Conservation (phyloP, 305 asterid genomes). For the Petunia hybrid region DNA sequence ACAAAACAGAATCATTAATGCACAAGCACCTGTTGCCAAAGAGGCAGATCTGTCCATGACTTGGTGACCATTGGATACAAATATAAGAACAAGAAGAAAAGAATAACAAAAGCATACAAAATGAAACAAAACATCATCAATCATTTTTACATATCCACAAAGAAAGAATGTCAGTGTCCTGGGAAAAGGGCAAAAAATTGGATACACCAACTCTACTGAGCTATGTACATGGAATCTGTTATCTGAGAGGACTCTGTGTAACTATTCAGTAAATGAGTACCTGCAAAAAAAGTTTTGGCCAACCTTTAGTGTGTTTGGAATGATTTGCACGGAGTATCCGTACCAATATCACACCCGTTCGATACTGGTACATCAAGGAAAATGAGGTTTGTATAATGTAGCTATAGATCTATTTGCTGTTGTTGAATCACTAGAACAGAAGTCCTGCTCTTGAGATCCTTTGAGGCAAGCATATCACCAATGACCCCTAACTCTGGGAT, state of each 20-base stretch:
- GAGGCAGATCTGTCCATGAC: too few species aligned
- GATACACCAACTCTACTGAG: not conserved
- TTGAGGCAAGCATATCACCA: slow-evolving; percentile 39
- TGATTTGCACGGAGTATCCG: not conserved
- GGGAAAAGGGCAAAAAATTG: not conserved
- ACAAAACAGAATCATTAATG: too few species aligned
- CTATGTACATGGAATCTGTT: not conserved
- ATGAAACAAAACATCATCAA: not conserved
- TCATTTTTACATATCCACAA: not conserved
- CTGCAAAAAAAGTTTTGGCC: not conserved
- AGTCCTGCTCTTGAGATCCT: slow-evolving; percentile 29
- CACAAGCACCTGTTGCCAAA: too few species aligned
- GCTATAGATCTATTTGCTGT: slow-evolving; percentile 29
- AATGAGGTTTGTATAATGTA: not conserved
- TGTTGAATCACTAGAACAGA: slow-evolving; percentile 43
- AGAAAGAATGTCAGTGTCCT: not conserved
- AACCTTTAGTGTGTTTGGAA: not conserved
- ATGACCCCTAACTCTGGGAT: slow-evolving; percentile 43
- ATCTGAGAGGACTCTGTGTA: not conserved
- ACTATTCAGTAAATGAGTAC: not conserved
- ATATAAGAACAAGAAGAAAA: too few species aligned
- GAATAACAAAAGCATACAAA: not conserved
- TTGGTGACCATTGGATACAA: too few species aligned
- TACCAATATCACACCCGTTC: not conserved
- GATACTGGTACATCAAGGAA: not conserved